phyloP scores from a whole-genome alignment of 140 eudicot genomes.

The Cichorium intybus region DNA sequence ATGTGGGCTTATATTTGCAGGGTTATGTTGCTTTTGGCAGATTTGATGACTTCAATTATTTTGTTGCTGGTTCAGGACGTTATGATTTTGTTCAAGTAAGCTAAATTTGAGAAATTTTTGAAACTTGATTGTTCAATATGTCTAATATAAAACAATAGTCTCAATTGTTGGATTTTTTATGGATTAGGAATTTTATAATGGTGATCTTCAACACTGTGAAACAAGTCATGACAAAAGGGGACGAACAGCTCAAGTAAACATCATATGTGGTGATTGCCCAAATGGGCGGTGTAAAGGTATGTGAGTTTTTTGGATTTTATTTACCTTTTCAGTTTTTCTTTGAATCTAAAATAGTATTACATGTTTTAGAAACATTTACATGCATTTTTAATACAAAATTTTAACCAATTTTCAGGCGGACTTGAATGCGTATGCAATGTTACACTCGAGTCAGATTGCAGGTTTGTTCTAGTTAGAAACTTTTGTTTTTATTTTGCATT shows the following conservation, averaged over 20 bases:
- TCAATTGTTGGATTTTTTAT: neutral
- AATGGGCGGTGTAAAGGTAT: conserved; percentile 75
- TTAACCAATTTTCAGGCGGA: conserved; percentile 44
- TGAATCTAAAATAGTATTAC: neutral
- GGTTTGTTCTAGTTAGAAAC: conserved; percentile 42
- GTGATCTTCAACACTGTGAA: conserved; percentile 77
- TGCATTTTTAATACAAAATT: neutral
- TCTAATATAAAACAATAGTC: neutral
- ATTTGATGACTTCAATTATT: conserved; percentile 60
- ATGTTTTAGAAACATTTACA: neutral
- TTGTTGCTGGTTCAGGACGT: conserved; percentile 72
- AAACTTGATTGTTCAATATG: neutral
- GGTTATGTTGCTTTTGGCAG: conserved; percentile 85
- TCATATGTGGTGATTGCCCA: conserved; percentile 83
- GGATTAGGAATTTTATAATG: conserved; percentile 67
- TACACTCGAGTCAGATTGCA: conserved; percentile 68
- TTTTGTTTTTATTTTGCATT: neutral
- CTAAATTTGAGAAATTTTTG: conserved; percentile 5
- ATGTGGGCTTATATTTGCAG: conserved; percentile 43
- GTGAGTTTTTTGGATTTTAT: conserved; percentile 22
- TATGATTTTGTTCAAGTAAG: conserved; percentile 84
- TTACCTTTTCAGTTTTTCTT: neutral
- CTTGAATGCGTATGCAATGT: conserved; percentile 83
- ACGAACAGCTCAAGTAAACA: conserved; percentile 87
- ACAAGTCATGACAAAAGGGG: conserved; percentile 76